These are phyloP conservation scores for Wickerhamiella galacta DNA, from an alignment of 805 yeast genomes.

Conservation along the genomic window DNA sequence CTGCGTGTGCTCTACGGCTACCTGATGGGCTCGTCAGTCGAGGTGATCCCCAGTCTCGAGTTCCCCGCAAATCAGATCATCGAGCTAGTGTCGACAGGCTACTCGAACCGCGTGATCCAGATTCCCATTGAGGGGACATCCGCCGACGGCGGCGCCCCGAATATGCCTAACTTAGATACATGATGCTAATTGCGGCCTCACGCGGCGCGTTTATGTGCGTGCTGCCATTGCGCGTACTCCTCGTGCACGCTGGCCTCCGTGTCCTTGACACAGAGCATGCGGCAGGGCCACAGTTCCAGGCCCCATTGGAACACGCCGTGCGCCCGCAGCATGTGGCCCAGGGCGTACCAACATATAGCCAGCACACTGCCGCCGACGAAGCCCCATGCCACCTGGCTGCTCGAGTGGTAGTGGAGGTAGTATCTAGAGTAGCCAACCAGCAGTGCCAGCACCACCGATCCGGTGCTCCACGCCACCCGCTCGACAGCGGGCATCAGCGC, in stretches of 20 bases:
- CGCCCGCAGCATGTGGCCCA: slow-evolving; percentile 40
- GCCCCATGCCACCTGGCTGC: slow-evolving; percentile 62
- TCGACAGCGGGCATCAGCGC: slow-evolving; percentile 6
- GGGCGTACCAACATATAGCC: slow-evolving; percentile 42
- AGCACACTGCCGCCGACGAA: slow-evolving; percentile 39
- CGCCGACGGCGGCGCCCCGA: not conserved
- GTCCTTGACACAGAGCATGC: slow-evolving; percentile 25
- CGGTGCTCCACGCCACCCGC: slow-evolving; percentile 14
- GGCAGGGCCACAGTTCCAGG: slow-evolving; percentile 38
- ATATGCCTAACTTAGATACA: not conserved
- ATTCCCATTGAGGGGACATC: slow-evolving; percentile 10
- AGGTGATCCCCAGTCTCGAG: slow-evolving; percentile 63
- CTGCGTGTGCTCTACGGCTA: slow-evolving; percentile 84
- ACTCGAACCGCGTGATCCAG: slow-evolving; percentile 12
- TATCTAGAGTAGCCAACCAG: slow-evolving; percentile 55
- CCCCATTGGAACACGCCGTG: slow-evolving; percentile 53
- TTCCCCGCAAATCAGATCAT: slow-evolving; percentile 74
- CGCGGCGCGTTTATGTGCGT: not conserved
- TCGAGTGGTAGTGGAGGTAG: slow-evolving; percentile 61
- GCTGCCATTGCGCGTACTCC: slow-evolving; percentile 20
- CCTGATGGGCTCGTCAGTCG: slow-evolving; percentile 77
- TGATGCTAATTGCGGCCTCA: not conserved
- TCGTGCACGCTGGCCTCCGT: slow-evolving; percentile 21
- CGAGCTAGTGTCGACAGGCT: slow-evolving; percentile 35
- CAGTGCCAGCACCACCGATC: slow-evolving; percentile 16